Percentiles rank a stretch among this genome's conserved stretches.
These are phyloP conservation scores for Chaetomium globosum DNA, from an alignment of 2,329 filamentous ascomycete genomes.

Conservation along the genomic window DNA sequence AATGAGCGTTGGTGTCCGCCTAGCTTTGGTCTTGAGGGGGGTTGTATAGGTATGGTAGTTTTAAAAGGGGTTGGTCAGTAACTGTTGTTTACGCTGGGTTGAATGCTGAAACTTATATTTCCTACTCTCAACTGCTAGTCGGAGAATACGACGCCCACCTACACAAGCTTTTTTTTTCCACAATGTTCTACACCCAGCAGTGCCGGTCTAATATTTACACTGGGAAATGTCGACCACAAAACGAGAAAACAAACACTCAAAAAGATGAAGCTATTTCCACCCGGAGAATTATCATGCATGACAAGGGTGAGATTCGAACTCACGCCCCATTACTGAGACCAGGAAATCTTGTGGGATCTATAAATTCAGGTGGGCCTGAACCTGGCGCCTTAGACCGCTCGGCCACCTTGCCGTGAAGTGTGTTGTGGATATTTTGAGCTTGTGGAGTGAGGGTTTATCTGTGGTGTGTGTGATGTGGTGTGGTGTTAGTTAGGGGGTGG, in stretches of 20 bases:
- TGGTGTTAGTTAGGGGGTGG: neutral
- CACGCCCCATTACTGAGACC: slow-evolving; percentile 34
- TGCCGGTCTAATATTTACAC: neutral
- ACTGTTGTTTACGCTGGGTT: neutral
- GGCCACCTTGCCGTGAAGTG: slow-evolving; percentile 28
- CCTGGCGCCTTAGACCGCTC: slow-evolving; percentile 34
- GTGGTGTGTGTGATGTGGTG: neutral
- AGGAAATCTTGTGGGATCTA: slow-evolving; percentile 22
- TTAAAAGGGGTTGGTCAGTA: neutral
- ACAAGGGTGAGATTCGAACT: slow-evolving; percentile 37
- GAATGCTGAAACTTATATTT: neutral
- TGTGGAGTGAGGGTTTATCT: slow-evolving; percentile 9
- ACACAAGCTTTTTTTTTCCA: neutral
- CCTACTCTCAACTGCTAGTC: neutral
- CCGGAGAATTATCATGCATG: slow-evolving; percentile 5
- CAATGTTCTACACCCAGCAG: neutral
- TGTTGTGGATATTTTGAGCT: slow-evolving; percentile 11
- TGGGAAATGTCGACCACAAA: neutral
- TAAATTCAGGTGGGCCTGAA: slow-evolving; percentile 31
- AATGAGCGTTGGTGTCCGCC: neutral
- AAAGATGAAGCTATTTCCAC: neutral
- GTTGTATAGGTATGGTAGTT: neutral
- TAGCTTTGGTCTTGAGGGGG: neutral
- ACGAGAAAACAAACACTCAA: neutral
- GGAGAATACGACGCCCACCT: neutral